A percentile compares a stretch with the other conserved stretches of the same genome.
Conservation (phyloP, 345 rosid species). For the Euclidium syriacum region DNA sequence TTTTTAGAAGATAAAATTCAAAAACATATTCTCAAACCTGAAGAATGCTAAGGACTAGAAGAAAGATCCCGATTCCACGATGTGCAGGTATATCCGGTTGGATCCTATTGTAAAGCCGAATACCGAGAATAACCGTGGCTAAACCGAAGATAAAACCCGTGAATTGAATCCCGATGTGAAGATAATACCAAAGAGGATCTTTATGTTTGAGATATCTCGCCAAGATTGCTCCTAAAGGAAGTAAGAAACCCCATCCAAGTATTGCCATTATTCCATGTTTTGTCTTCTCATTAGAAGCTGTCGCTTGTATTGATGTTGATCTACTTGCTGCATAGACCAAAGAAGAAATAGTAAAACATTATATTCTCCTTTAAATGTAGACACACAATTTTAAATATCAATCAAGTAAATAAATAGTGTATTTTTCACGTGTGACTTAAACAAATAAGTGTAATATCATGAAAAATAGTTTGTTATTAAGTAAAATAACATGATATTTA, state of each 20-base stretch:
- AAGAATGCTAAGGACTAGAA: slow-evolving; percentile 60
- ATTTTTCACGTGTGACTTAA: no score
- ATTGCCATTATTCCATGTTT: slow-evolving; percentile 70
- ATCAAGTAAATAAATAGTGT: no score
- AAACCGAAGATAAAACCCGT: slow-evolving; percentile 65
- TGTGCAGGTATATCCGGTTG: slow-evolving; percentile 55
- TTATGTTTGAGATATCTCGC: slow-evolving; percentile 78
- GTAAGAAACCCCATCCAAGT: slow-evolving; percentile 72
- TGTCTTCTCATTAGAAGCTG: slow-evolving; percentile 44
- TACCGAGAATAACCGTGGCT: slow-evolving; percentile 57
- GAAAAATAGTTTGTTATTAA: no score
- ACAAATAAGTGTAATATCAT: no score
- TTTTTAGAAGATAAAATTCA: no score
- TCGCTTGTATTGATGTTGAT: slow-evolving; percentile 28
- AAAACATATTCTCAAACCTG: slow-evolving; percentile 69
- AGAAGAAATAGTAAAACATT: neutral
- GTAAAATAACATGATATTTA: no score
- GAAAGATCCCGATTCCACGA: slow-evolving; percentile 79
- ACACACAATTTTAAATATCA: neutral
- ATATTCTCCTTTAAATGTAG: neutral
- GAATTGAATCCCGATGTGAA: slow-evolving; percentile 60
- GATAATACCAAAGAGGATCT: slow-evolving; percentile 87
- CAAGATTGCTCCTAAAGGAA: slow-evolving; percentile 71
- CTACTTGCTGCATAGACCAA: slow-evolving; percentile 34
- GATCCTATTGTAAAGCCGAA: slow-evolving; percentile 50